Evolutionary conservation across 352 stramenopile species (phyloP).

Genomic region (Pythium apleroticum): DNA sequence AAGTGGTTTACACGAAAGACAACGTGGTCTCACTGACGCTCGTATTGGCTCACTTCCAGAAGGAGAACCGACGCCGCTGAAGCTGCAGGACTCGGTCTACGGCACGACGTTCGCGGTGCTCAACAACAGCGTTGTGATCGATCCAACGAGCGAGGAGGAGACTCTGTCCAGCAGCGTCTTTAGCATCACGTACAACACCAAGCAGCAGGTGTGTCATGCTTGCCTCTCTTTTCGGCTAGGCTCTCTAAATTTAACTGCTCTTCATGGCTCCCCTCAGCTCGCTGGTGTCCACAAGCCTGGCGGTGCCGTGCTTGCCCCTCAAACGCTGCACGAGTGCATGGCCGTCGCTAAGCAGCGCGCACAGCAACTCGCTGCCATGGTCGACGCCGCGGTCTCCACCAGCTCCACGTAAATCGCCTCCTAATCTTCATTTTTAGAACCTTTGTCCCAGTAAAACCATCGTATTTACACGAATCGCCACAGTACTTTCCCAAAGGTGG

Average conservation of each 20-base stretch:
- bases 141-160: constrained; percentile 76
- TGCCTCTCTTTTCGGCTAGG: not conserved
- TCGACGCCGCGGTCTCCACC: constrained; percentile 28
- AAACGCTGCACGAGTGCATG: constrained; percentile 68
- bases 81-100: constrained; percentile 59
- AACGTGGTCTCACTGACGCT: no score
- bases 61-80: constrained; percentile 44
- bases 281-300: constrained; percentile 70
- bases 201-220: constrained; percentile 45
- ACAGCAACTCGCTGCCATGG: constrained; percentile 37
- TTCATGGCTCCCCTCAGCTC: constrained; percentile 11
- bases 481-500: not conserved
- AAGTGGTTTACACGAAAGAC: not conserved
- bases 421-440: constrained; percentile 9
- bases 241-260: not conserved
- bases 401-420: constrained; percentile 8
- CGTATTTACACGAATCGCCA: constrained; percentile 1
- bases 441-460: not conserved
- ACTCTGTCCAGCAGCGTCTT: constrained; percentile 54
- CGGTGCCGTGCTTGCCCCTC: constrained; percentile 41
- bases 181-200: constrained; percentile 65
- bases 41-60: constrained; percentile 30
- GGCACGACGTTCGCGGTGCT: constrained; percentile 69
- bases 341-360: constrained; percentile 47
- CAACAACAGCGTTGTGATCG: constrained; percentile 54